Base-by-base conservation (phyloP, 2,329 filamentous ascomycete genomes). In the Monosporascus sp. region DNA sequence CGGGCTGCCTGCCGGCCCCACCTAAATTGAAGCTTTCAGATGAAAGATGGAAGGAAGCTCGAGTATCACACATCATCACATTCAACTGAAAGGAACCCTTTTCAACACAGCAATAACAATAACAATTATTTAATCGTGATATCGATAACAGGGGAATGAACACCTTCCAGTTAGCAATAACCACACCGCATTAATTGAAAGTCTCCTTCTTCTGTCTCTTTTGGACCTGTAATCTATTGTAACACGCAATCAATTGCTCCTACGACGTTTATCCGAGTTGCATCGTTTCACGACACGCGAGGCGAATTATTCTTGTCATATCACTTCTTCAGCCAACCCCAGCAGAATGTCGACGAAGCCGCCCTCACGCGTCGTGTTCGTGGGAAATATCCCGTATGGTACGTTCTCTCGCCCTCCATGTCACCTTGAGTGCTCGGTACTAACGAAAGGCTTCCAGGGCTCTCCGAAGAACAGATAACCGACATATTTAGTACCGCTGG, bases 391-490 rank as follows among this genome's bases (percentile, higher is more conserved):
- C 61, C 85, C 86, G n/a, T 92, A 91, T 72, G 88, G 86, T 86
- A 72, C 60, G 3, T 50, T 36, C 39, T 22, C 56, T 41, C 17
- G 6, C 11, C 36, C 24, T n/a, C 37, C 17, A 18, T 27, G 25
- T 5, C 36, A 6, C 24, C n/a, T 27, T 11, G 18, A 9, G n/a
- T n/a, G 5, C 44, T 38, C 36, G 11, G 34, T 11, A 27, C 27
- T 58, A 17, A 56, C 51, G 3, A 44, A 14, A 18, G n/a, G 6
- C 24, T 20, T 15, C 15, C 65, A 96, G 92, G 93, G 58, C 85
- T 97, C 59, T 96, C 91, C 31, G 94, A 99, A 74, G 92, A 97
- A 70, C 89, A 96, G 69, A 96, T 99, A 64, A 88, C 87, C 67
- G 90, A 97, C 62, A 96, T 96, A 56, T 95, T 97, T 70, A 89